Conservation (phyloP, 306 rosid genomes). For the Pterocarpus santalinus region DNA sequence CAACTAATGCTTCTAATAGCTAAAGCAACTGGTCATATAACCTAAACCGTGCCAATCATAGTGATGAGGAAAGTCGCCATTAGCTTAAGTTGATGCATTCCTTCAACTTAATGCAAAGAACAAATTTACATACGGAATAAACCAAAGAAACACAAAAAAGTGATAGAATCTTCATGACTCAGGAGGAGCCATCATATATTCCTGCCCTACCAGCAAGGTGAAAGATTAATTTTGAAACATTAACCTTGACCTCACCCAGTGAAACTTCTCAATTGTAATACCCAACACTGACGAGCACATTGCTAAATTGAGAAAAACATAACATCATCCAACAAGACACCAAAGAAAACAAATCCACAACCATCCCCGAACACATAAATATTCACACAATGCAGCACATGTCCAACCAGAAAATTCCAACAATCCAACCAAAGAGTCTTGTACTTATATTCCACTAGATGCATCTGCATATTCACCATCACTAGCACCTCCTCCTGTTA, state of each 20-base stretch:
- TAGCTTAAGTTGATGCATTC: conserved; percentile 16
- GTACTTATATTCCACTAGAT: not conserved
- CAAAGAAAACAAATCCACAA: conserved; percentile 1
- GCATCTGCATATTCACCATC: conserved; percentile 23
- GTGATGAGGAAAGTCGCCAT: not conserved
- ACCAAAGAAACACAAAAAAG: conserved; percentile 17
- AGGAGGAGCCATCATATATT: not conserved
- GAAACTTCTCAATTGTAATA: not conserved
- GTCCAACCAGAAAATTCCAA: not conserved
- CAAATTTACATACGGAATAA: not conserved
- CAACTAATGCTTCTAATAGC: not conserved
- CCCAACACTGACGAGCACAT: not conserved
- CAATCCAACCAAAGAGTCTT: conserved; percentile 1
- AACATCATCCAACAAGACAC: conserved; percentile 12
- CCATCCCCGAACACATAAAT: not conserved
- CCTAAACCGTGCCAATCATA: not conserved
- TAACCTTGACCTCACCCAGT: not conserved
- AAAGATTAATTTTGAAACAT: not conserved
- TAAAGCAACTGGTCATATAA: not conserved
- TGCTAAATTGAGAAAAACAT: not conserved
- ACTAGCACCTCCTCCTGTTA: not conserved
- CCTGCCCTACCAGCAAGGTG: conserved; percentile 10
- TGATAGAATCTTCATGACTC: conserved; percentile 3
- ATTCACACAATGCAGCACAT: not conserved
- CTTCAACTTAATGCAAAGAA: not conserved